Percentiles rank a stretch among this genome's conserved stretches.
These are phyloP conservation scores for Fusarium goolgardi DNA, from an alignment of 2,329 filamentous ascomycete genomes.

Conservation along the genomic window DNA sequence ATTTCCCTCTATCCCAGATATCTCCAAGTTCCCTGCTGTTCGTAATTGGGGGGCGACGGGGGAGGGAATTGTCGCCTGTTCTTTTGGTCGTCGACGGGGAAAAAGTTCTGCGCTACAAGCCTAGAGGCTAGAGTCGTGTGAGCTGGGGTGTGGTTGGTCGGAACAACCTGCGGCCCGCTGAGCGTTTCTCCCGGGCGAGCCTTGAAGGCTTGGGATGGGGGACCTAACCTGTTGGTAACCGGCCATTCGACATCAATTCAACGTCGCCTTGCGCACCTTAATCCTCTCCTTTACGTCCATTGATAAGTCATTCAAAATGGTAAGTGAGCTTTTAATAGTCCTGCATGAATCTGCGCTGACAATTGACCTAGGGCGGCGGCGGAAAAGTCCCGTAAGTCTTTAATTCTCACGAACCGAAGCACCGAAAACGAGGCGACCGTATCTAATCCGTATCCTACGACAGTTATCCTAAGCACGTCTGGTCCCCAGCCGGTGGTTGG, in stretches of 20 bases:
- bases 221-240: conserved; percentile 35
- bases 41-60: conserved; percentile 31
- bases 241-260: conserved; percentile 37
- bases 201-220: conserved; percentile 23
- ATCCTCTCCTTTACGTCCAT: conserved; percentile 49
- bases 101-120: conserved; percentile 53
- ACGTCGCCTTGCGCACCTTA: conserved; percentile 49
- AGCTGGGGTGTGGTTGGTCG: conserved; percentile 43
- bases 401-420: conserved; percentile 36
- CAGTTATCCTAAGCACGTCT: conserved; percentile 98
- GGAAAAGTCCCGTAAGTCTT: conserved; percentile 68
- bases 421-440: conserved; percentile 25
- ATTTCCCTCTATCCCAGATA: conserved; percentile 32
- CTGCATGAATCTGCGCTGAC: conserved; percentile 54
- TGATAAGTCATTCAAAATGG: conserved; percentile 65
- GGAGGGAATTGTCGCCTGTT: conserved; percentile 28
- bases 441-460: conserved; percentile 24
- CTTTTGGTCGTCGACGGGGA: conserved; percentile 43
- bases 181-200: conserved; percentile 28
- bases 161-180: conserved; percentile 45
- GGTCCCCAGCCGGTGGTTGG: conserved; percentile 98
- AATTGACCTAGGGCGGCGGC: conserved; percentile 74
- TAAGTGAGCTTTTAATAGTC: conserved; percentile 49
- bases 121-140: conserved; percentile 50
- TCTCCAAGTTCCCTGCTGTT: conserved; percentile 28